Evolutionary conservation across 331 rosid genomes (phyloP), one percentile per base, ranked within the genome.

Genomic region (Rhamnella rubrinervis): DNA sequence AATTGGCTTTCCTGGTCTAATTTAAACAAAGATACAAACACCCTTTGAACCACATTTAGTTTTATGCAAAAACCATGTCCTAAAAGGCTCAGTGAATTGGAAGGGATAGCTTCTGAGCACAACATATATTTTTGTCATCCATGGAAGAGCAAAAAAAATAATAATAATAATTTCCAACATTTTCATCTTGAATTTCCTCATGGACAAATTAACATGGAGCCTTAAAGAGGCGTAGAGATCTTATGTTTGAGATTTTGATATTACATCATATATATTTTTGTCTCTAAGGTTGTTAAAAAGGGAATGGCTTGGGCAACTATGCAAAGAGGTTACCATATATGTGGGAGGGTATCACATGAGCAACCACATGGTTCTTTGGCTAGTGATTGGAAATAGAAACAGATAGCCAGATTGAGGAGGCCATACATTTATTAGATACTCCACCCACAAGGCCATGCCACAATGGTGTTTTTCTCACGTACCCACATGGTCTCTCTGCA

Each of bases 331-430:
- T 82, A 73, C 90, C 69, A 79, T 76, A 77, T 77, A 69, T 40
- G 72, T 57, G 63, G 61, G 79, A 78, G 72, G 71, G 28, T 35
- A 73, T 83, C 81, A 71, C 80, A 68, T 78, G 85, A 83, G 68
- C 73, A 62, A 31, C 80, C 81, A 82, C 86, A 81, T 81, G 88
- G 79, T 61, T 9, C 67, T 68, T 31, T 80, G 57, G 78, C 76
- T 65, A 66, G 82, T 70, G 88, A 82, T 57, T 55, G 85, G 60
- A 63, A 68, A 65, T 20, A 66, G 75, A 70, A 70, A 68, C 21
- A 35, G 26, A 38, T 25, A 4, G 51, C 61, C n/a, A 59, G 49
- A 44, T 65, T 46, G 55, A 56, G 76, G 52, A 37, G 66, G 50
- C 59, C 66, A 53, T 49, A 49, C 15, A 75, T 71, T 72, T 71